phyloP scores from a whole-genome alignment of 768 basidiomycete genomes.

The Kwoniella sp. region DNA sequence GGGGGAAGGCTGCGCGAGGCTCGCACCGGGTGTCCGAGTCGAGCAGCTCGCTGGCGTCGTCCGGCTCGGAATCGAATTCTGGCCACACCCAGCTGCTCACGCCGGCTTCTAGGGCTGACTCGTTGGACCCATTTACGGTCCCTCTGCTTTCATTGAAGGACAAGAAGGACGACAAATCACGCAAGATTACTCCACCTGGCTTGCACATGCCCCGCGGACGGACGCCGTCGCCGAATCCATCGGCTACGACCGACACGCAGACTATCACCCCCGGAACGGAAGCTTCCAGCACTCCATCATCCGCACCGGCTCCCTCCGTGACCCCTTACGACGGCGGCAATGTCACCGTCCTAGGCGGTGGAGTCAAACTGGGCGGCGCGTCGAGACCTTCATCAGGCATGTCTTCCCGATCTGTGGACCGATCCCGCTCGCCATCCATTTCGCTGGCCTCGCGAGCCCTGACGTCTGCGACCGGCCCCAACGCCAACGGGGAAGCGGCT shows the following conservation, averaged over 20 bases:
- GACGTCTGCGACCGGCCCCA: constrained; percentile 23
- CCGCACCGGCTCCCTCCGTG: constrained; percentile 31
- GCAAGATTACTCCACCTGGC: constrained; percentile 10
- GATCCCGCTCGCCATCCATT: constrained; percentile 40
- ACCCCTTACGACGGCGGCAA: constrained; percentile 51
- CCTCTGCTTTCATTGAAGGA: constrained; percentile 1
- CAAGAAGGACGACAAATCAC: constrained; percentile 1
- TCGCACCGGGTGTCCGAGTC: constrained; percentile 26
- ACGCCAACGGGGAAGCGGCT: neutral
- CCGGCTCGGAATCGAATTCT: constrained; percentile 27
- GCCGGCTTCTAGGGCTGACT: constrained; percentile 34
- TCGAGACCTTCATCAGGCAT: constrained; percentile 31
- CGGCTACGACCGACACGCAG: neutral
- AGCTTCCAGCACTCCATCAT: constrained; percentile 11
- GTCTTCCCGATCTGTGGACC: constrained; percentile 19
- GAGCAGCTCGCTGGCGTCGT: constrained; percentile 23
- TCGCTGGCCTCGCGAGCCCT: constrained; percentile 40
- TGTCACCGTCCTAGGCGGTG: constrained; percentile 51
- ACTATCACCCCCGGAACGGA: constrained; percentile 14
- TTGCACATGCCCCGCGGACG: constrained; percentile 7
- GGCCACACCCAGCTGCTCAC: constrained; percentile 36
- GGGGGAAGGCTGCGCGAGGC: constrained; percentile 3
- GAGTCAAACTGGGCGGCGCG: constrained; percentile 50
- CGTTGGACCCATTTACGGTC: constrained; percentile 31
- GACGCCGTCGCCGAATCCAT: constrained; percentile 17